Conservation (phyloP, 345 rosid genomes). For the Populus davidiana region DNA sequence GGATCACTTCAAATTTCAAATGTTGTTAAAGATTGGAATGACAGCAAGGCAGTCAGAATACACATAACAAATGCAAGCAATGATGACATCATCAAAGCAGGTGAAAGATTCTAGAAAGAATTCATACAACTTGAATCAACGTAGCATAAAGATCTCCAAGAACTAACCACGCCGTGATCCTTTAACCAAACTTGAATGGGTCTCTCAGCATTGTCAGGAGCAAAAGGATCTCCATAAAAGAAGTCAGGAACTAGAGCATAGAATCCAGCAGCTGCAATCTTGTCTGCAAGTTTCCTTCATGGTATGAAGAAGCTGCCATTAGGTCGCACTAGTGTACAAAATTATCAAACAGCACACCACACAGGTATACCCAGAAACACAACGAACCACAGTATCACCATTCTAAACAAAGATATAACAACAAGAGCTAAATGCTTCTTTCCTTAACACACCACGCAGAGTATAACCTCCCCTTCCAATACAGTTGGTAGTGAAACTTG, state of each 20-base stretch:
- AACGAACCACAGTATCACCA: neutral
- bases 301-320: neutral
- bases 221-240: conserved; percentile 38
- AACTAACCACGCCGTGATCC: conserved; percentile 64
- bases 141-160: conserved; percentile 2
- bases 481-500: too few relatives aligned
- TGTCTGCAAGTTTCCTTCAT: conserved; percentile 43
- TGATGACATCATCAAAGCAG: neutral
- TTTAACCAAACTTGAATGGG: conserved; percentile 51
- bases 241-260: conserved; percentile 42
- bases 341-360: neutral
- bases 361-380: neutral
- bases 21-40: too few relatives aligned
- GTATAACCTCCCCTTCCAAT: too few relatives aligned
- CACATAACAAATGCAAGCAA: neutral
- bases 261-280: conserved; percentile 35
- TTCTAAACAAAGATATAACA: too few relatives aligned
- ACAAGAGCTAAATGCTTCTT: neutral
- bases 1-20: neutral
- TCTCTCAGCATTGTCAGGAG: conserved; percentile 14
- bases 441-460: too few relatives aligned
- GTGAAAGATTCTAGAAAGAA: neutral
- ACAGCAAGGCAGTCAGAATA: neutral
- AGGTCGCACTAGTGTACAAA: neutral
- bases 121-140: neutral